Conservation (phyloP, 2,329 filamentous ascomycete genomes). For the Ophiostoma sp. region DNA sequence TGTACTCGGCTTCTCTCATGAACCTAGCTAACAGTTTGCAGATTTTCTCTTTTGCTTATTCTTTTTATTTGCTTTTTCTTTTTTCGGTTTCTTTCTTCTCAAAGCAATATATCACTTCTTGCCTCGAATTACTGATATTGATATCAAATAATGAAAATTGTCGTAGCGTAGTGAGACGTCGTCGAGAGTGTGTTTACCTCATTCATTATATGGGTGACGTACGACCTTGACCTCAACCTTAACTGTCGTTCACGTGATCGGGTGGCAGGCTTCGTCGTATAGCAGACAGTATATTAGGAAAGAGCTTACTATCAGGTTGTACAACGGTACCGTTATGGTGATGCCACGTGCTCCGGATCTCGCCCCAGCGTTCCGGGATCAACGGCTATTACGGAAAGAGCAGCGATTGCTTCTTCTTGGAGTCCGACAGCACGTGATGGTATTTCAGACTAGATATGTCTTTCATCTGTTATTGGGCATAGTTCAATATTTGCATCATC, state of each 20-base stretch:
- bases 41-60: background rate
- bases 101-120: background rate
- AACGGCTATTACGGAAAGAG: background rate
- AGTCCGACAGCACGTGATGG: too few species aligned
- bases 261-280: background rate
- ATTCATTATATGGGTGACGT: too few species aligned
- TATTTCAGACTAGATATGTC: too few species aligned
- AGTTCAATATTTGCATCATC: too few species aligned
- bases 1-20: background rate
- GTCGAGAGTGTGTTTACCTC: too few species aligned
- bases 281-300: background rate
- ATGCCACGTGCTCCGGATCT: background rate
- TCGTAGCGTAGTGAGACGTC: too few species aligned
- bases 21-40: slow-evolving; percentile 15
- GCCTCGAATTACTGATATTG: background rate
- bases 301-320: too few species aligned
- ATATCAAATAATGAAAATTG: too few species aligned
- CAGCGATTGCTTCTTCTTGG: background rate
- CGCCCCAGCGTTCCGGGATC: background rate
- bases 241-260: background rate
- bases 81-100: background rate
- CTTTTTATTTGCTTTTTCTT: background rate
- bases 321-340: background rate
- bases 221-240: too few species aligned
- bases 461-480: too few species aligned